phyloP scores from a whole-genome alignment of 129 eudicot genomes.

The Chrysanthemum lavandulifolium region DNA sequence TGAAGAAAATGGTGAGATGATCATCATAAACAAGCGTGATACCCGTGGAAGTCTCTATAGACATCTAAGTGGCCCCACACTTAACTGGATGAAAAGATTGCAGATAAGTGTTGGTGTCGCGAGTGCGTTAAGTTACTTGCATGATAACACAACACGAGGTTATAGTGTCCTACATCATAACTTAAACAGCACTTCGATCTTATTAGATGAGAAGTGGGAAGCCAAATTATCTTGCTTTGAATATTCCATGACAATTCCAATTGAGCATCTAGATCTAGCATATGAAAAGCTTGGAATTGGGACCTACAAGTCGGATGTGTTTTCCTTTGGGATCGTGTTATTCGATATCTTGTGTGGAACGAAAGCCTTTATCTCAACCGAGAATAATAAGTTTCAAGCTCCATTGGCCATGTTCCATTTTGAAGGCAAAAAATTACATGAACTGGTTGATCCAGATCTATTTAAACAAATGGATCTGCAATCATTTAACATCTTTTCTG shows the following conservation, averaged over 20 bases:
- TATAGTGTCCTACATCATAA: slow-evolving; percentile 4
- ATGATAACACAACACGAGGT: neutral
- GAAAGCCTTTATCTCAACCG: neutral
- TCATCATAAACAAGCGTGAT: slow-evolving; percentile 1
- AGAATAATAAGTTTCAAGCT: neutral
- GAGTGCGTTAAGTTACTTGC: neutral
- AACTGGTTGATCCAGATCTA: slow-evolving; percentile 1
- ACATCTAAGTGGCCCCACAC: neutral
- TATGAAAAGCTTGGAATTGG: neutral
- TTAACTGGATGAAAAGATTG: slow-evolving; percentile 10
- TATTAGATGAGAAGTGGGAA: slow-evolving; percentile 14
- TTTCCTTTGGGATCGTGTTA: slow-evolving; percentile 3
- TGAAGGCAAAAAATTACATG: neutral
- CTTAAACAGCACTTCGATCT: neutral
- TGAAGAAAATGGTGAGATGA: slow-evolving; percentile 3
- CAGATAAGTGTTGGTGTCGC: neutral
- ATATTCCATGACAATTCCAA: neutral
- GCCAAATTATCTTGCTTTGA: slow-evolving; percentile 19
- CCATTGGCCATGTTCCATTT: neutral
- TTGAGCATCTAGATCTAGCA: neutral
- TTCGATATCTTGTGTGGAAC: neutral
- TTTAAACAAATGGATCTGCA: neutral
- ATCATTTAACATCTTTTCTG: slow-evolving; percentile 7
- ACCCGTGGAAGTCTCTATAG: neutral
- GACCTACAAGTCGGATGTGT: slow-evolving; percentile 8